Base-by-base conservation (phyloP, 306 rosid genomes). In the Albizia julibrissin region DNA sequence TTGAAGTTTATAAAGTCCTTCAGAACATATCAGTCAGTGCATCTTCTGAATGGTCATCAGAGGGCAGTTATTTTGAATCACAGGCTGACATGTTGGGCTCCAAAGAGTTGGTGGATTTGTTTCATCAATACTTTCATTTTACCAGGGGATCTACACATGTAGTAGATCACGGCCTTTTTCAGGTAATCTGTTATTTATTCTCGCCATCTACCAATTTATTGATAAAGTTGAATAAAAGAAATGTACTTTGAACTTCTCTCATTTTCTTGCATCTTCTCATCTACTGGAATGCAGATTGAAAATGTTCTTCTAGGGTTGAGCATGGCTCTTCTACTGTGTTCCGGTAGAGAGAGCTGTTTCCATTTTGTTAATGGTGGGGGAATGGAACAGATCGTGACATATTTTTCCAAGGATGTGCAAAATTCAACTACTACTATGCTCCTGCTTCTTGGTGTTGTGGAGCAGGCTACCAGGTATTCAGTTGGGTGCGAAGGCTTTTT, bases 401-500 rank as follows among this genome's bases (percentile, higher is more conserved):
- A 88, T 86, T 85, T 91, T 75, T 50, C 90, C 43, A 58, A 81
- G 77, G 92, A 83, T 46, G 74, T 81, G 76, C 93, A 88, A 80
- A 91, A 81, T 74, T 93, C 97, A 64, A 84, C 91, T 1, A 84
- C 98, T 67, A 77, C 83, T 39, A 89, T 86, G 43, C 90, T 95
- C 40, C 90, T 93, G 84, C 91, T 93, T 80, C 94, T 95, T 54
- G 97, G 96, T 61, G 96, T 91, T 82, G 83, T 95, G 84, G 98
- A 95, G 88, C 95, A 85, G 86, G 97, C 97, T 81, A 92, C 94
- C 72, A 88, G 90, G 78, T 83, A 89, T 87, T 92, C 97, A 15
- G 90, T 91, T 86, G 99, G 99, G 47, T 95, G 99, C 78, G 99
- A 93, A 87, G 94, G 94, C 46, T 92, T 93, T 85, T 87, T 95